Conservation (phyloP, 2,329 filamentous ascomycete species). For the Sporothrix curviconia region DNA sequence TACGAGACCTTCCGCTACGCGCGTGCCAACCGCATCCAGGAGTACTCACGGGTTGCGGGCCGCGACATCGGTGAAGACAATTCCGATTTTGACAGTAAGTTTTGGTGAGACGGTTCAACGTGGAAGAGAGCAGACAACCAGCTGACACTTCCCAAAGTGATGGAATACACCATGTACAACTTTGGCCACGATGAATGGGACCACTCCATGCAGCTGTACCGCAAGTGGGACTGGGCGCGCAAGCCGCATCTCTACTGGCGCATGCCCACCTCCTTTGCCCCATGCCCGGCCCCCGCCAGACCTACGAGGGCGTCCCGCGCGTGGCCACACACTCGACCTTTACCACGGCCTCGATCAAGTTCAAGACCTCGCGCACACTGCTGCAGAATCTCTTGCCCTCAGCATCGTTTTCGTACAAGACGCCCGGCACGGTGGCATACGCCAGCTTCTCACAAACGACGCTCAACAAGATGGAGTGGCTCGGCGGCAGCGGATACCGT, state of each 20-base stretch:
- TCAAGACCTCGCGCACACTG: conserved; percentile 43
- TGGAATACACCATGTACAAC: conserved; percentile 42
- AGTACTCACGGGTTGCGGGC: conserved; percentile 44
- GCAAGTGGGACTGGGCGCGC: conserved; percentile 40
- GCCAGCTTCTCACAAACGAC: conserved; percentile 38
- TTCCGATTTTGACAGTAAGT: conserved; percentile 33
- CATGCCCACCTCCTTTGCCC: conserved; percentile 40
- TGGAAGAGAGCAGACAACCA: neutral
- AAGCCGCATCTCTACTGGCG: conserved; percentile 35
- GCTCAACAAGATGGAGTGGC: conserved; percentile 50
- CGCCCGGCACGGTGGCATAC: conserved; percentile 36
- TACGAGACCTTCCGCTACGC: conserved; percentile 54
- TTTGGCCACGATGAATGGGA: conserved; percentile 55
- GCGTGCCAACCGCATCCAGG: conserved; percentile 30
- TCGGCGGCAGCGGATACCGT: conserved; percentile 53
- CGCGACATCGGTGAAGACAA: conserved; percentile 36
- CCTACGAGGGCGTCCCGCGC: conserved; percentile 26
- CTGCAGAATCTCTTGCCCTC: conserved; percentile 43
- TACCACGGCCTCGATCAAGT: conserved; percentile 40
- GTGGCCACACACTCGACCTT: conserved; percentile 29
- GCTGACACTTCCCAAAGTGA: conserved; percentile 26
- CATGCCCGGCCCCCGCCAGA: conserved; percentile 39
- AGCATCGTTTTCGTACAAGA: conserved; percentile 34
- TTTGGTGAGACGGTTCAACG: neutral
- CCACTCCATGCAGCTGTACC: conserved; percentile 43